These are phyloP conservation scores for Pythium monospermum DNA, from an alignment of 352 stramenopile genomes.

Conservation along the genomic window DNA sequence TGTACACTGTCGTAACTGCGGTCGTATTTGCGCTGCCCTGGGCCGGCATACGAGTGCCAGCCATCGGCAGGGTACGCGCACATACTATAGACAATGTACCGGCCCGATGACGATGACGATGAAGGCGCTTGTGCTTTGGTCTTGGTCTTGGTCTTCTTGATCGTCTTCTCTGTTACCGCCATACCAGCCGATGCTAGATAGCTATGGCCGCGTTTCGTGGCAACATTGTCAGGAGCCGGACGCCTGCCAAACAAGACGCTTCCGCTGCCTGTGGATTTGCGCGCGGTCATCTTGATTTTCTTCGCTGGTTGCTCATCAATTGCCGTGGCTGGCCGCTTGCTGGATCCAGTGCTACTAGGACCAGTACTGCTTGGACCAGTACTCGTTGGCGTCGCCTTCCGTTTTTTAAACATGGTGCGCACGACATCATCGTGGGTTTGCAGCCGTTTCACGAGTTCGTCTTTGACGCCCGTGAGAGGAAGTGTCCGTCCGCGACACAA, in stretches of 20 bases:
- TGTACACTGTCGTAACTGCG: slow-evolving; percentile 3
- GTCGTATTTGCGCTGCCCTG: slow-evolving; percentile 2
- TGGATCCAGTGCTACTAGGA: background rate
- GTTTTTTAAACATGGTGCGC: slow-evolving; percentile 17
- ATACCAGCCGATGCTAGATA: too few relatives aligned
- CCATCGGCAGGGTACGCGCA: slow-evolving; percentile 9
- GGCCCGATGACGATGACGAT: background rate
- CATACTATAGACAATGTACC: slow-evolving; percentile 18
- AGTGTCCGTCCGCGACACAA: slow-evolving; percentile 15
- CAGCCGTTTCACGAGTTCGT: slow-evolving; percentile 12
- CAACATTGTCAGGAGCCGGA: too few relatives aligned
- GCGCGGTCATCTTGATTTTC: background rate
- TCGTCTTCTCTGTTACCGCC: slow-evolving; percentile 1
- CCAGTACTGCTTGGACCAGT: background rate
- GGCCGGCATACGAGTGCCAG: slow-evolving; percentile 13
- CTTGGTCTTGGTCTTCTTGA: background rate
- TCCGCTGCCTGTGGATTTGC: background rate
- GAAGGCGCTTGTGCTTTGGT: too few relatives aligned
- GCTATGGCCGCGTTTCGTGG: too few relatives aligned
- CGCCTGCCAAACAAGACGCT: background rate
- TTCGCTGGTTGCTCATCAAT: slow-evolving; percentile 1
- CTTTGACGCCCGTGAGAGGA: slow-evolving; percentile 14
- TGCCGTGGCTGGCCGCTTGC: background rate
- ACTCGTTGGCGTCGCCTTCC: background rate
- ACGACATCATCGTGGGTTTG: slow-evolving; percentile 15